phyloP scores from a whole-genome alignment of 2,329 filamentous ascomycete genomes.

The Diaporthe longicolla region DNA sequence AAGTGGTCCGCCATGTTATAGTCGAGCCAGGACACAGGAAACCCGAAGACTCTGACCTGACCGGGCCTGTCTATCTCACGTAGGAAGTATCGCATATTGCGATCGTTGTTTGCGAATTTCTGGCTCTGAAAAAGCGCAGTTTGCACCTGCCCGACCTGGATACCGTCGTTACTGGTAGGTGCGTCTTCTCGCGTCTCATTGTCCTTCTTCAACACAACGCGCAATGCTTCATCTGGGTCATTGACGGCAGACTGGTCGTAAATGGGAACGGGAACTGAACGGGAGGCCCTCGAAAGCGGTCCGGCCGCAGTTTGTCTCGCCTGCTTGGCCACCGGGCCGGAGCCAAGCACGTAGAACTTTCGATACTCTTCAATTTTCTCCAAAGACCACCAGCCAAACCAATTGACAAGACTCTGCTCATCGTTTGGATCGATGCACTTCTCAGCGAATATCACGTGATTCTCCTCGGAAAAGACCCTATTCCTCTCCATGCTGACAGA shows the following conservation, averaged over 20 bases:
- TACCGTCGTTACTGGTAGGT: background rate
- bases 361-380: constrained; percentile 64
- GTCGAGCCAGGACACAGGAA: constrained; percentile 59
- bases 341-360: constrained; percentile 70
- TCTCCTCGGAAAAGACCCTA: constrained; percentile 51
- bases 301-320: background rate
- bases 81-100: constrained; percentile 17
- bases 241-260: constrained; percentile 54
- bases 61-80: constrained; percentile 34
- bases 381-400: constrained; percentile 73
- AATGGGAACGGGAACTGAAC: constrained; percentile 52
- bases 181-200: constrained; percentile 22
- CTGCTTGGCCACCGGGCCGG: constrained; percentile 49
- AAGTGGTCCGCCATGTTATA: constrained; percentile 56
- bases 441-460: constrained; percentile 62
- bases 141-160: background rate
- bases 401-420: constrained; percentile 74
- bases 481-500: constrained; percentile 38
- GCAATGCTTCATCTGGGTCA: constrained; percentile 54
- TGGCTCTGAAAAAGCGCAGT: constrained; percentile 12
- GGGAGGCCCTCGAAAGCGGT: constrained; percentile 36
- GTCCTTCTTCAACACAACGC: constrained; percentile 43
- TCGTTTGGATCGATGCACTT: constrained; percentile 68
- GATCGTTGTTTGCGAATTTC: constrained; percentile 27
- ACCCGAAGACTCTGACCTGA: constrained; percentile 53